phyloP scores from a whole-genome alignment of 805 yeast genomes.

The Nakazawaea siamensis region DNA sequence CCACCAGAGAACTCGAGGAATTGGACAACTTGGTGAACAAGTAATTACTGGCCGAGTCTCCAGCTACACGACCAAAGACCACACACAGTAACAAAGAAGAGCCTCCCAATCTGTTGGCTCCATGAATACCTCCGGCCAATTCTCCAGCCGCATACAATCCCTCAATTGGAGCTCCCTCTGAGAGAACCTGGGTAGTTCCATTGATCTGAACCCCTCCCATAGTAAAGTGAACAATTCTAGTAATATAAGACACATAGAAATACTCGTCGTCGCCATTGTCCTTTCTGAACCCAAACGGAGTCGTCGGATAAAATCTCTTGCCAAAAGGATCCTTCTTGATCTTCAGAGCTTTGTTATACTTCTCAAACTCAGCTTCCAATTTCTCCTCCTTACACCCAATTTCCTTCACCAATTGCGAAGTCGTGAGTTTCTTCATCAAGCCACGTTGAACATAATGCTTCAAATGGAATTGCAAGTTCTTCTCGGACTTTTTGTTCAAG shows the following conservation, averaged over 20 bases:
- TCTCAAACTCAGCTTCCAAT: constrained; percentile 25
- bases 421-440: constrained; percentile 39
- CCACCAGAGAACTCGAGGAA: constrained; percentile 15
- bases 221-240: constrained; percentile 55
- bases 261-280: constrained; percentile 16
- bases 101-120: constrained; percentile 54
- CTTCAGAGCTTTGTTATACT: constrained; percentile 32
- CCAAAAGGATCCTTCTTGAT: constrained; percentile 30
- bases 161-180: constrained; percentile 21
- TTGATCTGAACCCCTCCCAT: constrained; percentile 62
- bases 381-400: constrained; percentile 24
- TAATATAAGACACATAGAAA: constrained; percentile 44
- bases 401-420: constrained; percentile 34
- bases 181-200: constrained; percentile 30
- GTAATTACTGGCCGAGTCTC: constrained; percentile 25
- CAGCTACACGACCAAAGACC: constrained; percentile 50
- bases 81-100: constrained; percentile 52
- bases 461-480: constrained; percentile 39
- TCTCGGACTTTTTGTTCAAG: constrained; percentile 37
- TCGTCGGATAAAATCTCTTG: constrained; percentile 38
- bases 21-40: constrained; percentile 16
- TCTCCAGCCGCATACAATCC: constrained; percentile 62
- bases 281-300: constrained; percentile 28
- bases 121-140: constrained; percentile 63
- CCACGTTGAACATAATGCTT: constrained; percentile 50